Evolutionary conservation across 1,139 yeast genomes (phyloP), one percentile per base, ranked within the genome.

Genomic region (Nadsonia starkeyi-henricii): DNA sequence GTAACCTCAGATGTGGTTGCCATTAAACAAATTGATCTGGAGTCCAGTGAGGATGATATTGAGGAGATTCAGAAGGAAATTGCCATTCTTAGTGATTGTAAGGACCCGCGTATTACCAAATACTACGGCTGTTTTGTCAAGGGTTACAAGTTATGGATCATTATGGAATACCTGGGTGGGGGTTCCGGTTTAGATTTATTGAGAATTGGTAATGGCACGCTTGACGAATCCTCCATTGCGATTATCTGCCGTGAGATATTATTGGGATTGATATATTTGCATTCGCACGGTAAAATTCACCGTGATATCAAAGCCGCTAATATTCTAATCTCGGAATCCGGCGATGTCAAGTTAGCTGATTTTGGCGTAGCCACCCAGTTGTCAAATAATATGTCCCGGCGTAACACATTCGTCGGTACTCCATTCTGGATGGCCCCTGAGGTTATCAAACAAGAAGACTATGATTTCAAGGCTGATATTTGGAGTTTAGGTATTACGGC

Each of bases 371-470:
- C 96, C 1, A 85, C 89, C 19, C 96, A 82, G 65, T 74, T 81
- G 48, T 83, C 88, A 30, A 85, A 78, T 58, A 85, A 79, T 64
- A 73, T 84, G 63, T 85, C 82, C 47, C 75, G 79, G 50, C 62
- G 95, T 55, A 81, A 84, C 57, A 91, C 98, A 0, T 91, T 94
- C 59, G 98, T 91, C 8, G 98, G 99, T 0, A 91, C 98, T 0
- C 98, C 99, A 30, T 91, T 89, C 62, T 91, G 97, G 93, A 93
- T 93, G 98, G 94, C 97, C 0, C 98, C 98, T 0, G 99, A 93
- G 59, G 95, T 91, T 1, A 83, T 91, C 44, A 68, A 79, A 58
- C 95, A 86, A 61, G 82, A 83, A 45, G 95, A 91, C 12, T 94
- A 93, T 62, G 79, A 85, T 54, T 84, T 75, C 60, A 77, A 84